Conservation (phyloP, 2,329 filamentous ascomycete species). For the Hypoxylon sp. region DNA sequence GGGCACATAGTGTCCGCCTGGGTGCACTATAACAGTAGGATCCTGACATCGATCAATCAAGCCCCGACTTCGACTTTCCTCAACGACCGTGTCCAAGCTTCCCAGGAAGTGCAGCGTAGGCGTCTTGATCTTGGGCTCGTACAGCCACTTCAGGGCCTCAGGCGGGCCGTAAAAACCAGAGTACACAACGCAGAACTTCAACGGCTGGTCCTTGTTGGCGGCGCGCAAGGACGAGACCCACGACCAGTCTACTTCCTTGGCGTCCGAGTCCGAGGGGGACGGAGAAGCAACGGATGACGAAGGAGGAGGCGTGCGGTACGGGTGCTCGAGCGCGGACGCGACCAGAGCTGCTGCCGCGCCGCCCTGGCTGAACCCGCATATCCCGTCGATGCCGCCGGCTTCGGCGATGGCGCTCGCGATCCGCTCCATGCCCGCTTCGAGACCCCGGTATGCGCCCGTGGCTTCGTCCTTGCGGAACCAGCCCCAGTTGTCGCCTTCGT, state of each 20-base stretch:
- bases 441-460: slow-evolving; percentile 74
- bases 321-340: slow-evolving; percentile 77
- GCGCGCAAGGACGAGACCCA: slow-evolving; percentile 65
- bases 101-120: slow-evolving; percentile 87
- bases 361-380: slow-evolving; percentile 88
- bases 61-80: slow-evolving; percentile 78
- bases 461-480: slow-evolving; percentile 85
- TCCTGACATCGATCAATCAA: slow-evolving; percentile 76
- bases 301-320: slow-evolving; percentile 46
- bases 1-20: slow-evolving; percentile 92
- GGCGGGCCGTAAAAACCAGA: slow-evolving; percentile 73
- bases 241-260: slow-evolving; percentile 41
- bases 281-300: slow-evolving; percentile 36
- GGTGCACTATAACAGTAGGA: slow-evolving; percentile 76
- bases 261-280: not conserved
- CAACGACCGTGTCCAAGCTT: slow-evolving; percentile 88
- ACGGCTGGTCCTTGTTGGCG: slow-evolving; percentile 62
- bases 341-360: slow-evolving; percentile 80
- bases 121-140: slow-evolving; percentile 70
- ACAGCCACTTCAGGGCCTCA: slow-evolving; percentile 52
- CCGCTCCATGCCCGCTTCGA: slow-evolving; percentile 76
- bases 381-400: slow-evolving; percentile 80
- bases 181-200: slow-evolving; percentile 76
- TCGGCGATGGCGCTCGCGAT: slow-evolving; percentile 74
- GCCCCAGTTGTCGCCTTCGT: slow-evolving; percentile 78